These are phyloP conservation scores for Exophiala spinifera DNA, from an alignment of 2,329 filamentous ascomycete species.

Conservation along the genomic window DNA sequence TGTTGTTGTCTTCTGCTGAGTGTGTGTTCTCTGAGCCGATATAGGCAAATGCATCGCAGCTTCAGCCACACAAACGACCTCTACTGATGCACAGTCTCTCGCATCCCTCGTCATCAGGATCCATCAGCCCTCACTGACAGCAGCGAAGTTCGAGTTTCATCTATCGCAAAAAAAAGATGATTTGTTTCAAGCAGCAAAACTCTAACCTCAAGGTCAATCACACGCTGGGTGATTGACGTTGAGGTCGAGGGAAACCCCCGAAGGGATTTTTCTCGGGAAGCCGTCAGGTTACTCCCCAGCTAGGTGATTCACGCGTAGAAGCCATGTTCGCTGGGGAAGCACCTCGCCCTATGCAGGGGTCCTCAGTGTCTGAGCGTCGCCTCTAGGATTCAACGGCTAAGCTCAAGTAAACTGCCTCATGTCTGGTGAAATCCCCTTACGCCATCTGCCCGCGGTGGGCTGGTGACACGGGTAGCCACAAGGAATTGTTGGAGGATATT, in stretches of 20 bases:
- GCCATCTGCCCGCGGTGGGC: background rate
- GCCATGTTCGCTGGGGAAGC: background rate
- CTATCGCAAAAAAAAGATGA: background rate
- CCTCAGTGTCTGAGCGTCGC: background rate
- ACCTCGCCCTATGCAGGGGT: background rate
- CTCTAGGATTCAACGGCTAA: background rate
- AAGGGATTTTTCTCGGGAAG: background rate
- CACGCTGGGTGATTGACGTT: background rate
- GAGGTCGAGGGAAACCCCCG: background rate
- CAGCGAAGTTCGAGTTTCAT: background rate
- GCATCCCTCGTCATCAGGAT: background rate
- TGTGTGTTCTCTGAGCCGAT: too few species aligned
- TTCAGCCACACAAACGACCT: too few species aligned
- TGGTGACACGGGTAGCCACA: constrained; percentile 7
- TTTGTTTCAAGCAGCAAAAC: background rate
- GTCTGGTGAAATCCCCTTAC: constrained; percentile 8
- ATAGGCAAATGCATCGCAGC: too few species aligned
- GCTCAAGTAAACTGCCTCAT: constrained; percentile 9
- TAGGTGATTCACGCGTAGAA: background rate
- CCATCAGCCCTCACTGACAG: too few species aligned
- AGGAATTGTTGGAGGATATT: constrained; percentile 6
- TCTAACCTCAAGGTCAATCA: too few species aligned
- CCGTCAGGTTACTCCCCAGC: background rate
- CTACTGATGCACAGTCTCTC: too few species aligned
- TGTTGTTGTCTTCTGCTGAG: too few species aligned